Evolutionary conservation across 495 filamentous ascomycete genomes (phyloP).

Genomic region (Hypomontagnella submonticulosa): DNA sequence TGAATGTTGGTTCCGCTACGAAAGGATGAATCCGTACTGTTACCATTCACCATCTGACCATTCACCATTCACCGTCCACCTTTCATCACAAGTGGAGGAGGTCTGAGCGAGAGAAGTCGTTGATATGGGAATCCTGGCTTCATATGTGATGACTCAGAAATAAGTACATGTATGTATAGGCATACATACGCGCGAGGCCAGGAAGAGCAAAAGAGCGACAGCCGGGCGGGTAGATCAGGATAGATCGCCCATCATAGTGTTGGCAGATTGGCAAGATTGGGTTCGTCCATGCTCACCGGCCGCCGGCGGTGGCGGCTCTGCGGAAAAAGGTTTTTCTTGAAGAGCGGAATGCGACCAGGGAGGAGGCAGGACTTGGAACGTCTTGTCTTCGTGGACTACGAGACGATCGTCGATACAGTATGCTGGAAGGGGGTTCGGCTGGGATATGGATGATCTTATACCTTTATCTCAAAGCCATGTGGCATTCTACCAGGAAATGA

Average conservation of each 20-base stretch:
- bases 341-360: constrained; percentile 21
- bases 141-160: constrained; percentile 32
- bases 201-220: constrained; percentile 24
- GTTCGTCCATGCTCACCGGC: constrained; percentile 22
- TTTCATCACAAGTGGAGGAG: not conserved
- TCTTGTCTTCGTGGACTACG: no score
- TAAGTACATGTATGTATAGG: constrained; percentile 11
- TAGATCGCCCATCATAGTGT: constrained; percentile 29
- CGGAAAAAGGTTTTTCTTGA: constrained; percentile 34
- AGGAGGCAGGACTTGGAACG: no score
- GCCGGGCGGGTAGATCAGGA: constrained; percentile 35
- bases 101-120: constrained; percentile 20
- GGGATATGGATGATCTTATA: constrained; percentile 27
- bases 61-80: constrained; percentile 1
- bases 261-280: not conserved
- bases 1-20: constrained; percentile 16
- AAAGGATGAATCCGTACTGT: constrained; percentile 15
- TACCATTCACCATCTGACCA: constrained; percentile 4
- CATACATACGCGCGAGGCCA: constrained; percentile 7
- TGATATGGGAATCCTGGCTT: constrained; percentile 1
- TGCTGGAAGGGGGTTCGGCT: constrained; percentile 3
- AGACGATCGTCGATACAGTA: constrained; percentile 24
- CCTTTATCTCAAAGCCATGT: constrained; percentile 29
- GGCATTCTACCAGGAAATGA: constrained; percentile 31
- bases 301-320: constrained; percentile 35